A percentile compares a stretch with the other conserved stretches of the same genome.
Conservation (phyloP, 1,284 basidiomycete genomes). For the Cryptococcus sp. region DNA sequence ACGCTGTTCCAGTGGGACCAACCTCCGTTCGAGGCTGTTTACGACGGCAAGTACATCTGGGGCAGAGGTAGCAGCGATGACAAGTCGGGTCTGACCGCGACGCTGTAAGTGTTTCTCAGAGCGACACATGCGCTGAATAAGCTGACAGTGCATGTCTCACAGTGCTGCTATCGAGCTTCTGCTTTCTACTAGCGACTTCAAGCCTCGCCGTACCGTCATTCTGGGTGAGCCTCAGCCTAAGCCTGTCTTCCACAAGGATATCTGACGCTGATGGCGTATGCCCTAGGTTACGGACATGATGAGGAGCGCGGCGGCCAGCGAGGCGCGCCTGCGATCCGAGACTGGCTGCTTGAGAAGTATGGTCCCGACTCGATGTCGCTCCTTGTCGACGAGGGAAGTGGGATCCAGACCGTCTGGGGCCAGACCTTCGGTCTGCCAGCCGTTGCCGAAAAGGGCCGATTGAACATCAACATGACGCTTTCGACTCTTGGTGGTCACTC, state of each 20-base stretch:
- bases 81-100: conserved; percentile 63
- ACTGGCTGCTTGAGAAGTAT: conserved; percentile 21
- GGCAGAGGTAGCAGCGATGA: conserved; percentile 65
- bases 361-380: conserved; percentile 23
- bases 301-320: conserved; percentile 53
- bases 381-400: conserved; percentile 33
- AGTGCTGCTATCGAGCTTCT: conserved; percentile 62
- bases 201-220: conserved; percentile 53
- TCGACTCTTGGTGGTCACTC: conserved; percentile 32
- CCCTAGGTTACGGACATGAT: conserved; percentile 25
- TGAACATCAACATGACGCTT: conserved; percentile 24
- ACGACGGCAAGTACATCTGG: conserved; percentile 64
- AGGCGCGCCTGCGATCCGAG: conserved; percentile 19
- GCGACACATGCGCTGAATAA: too few relatives aligned
- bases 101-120: conserved; percentile 50
- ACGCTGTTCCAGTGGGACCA: conserved; percentile 62
- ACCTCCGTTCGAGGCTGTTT: conserved; percentile 66
- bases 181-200: conserved; percentile 56
- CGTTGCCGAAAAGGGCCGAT: conserved; percentile 28
- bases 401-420: conserved; percentile 16
- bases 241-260: too few relatives aligned
- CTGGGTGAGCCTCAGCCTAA: conserved; percentile 2
- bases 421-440: conserved; percentile 55
- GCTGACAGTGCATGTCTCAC: conserved; percentile 2
- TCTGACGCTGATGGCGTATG: too few relatives aligned